These are phyloP conservation scores for Acanthamoeba healyi DNA, from an alignment of 208 protist genomes.

Conservation along the genomic window DNA sequence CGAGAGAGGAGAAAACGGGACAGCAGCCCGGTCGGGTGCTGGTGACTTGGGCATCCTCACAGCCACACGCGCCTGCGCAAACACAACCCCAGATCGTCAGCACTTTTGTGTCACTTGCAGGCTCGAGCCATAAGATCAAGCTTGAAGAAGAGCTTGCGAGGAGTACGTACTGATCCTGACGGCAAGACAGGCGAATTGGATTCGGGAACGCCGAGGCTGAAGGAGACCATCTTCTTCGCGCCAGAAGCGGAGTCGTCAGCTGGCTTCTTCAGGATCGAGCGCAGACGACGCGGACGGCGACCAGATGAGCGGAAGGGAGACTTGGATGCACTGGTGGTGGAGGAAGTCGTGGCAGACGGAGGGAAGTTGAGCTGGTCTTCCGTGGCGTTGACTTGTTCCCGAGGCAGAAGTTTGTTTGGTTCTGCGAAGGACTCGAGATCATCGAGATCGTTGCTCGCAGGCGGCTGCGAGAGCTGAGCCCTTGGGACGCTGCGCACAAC, in stretches of 20 bases:
- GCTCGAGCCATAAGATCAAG: no score
- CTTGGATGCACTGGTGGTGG: not conserved
- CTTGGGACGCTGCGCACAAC: not conserved
- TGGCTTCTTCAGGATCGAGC: constrained; percentile 41
- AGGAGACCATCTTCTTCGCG: not conserved
- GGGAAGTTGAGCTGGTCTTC: not conserved
- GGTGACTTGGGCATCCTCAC: constrained; percentile 7
- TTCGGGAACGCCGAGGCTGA: not conserved
- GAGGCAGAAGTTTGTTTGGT: no score
- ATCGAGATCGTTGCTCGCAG: no score
- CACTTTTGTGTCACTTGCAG: no score
- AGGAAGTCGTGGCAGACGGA: not conserved
- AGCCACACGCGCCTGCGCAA: no score
- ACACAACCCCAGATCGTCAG: no score
- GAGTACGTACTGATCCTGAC: no score
- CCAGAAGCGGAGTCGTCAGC: not conserved
- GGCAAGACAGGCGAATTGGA: not conserved
- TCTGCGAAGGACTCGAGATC: no score
- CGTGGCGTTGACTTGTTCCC: no score
- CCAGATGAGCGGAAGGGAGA: not conserved
- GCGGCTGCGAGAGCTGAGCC: no score
- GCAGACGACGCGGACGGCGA: constrained; percentile 3
- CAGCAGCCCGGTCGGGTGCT: not conserved
- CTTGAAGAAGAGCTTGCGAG: no score
- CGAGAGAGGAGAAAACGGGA: not conserved